phyloP scores from a whole-genome alignment of 805 yeast genomes.

The Teunomyces lycoperdinae region DNA sequence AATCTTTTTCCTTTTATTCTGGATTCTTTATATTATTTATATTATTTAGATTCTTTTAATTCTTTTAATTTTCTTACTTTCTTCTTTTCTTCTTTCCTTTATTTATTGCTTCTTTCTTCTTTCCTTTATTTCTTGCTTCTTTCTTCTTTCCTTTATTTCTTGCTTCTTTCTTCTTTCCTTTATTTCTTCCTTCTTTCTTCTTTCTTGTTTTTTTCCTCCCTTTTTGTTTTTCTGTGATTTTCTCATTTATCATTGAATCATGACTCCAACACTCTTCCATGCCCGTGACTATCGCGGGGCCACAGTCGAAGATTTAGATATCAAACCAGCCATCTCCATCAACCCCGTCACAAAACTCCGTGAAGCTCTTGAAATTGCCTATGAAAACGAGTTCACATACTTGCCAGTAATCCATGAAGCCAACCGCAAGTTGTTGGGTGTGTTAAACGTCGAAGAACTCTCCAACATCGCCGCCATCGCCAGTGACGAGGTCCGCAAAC shows the following conservation, averaged over 20 bases:
- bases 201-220: no score
- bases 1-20: no score
- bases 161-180: no score
- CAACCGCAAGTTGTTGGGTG: constrained; percentile 46
- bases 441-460: constrained; percentile 44
- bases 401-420: constrained; percentile 52
- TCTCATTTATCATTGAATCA: background rate
- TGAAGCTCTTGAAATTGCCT: constrained; percentile 55
- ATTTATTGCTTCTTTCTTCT: no score
- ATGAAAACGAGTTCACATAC: constrained; percentile 51
- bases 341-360: constrained; percentile 45
- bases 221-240: no score
- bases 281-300: constrained; percentile 46
- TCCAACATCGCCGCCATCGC: constrained; percentile 14
- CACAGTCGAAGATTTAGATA: constrained; percentile 57
- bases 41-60: no score
- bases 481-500: constrained; percentile 8
- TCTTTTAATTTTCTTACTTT: no score
- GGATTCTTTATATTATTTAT: no score
- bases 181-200: no score
- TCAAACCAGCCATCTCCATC: constrained; percentile 55
- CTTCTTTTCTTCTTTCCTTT: no score
- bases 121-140: no score
- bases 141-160: no score
- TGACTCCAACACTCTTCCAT: constrained; percentile 19